Evolutionary conservation across 192 early-diverging fungal genomes (phyloP).

Genomic region (Piromyces finnis): DNA sequence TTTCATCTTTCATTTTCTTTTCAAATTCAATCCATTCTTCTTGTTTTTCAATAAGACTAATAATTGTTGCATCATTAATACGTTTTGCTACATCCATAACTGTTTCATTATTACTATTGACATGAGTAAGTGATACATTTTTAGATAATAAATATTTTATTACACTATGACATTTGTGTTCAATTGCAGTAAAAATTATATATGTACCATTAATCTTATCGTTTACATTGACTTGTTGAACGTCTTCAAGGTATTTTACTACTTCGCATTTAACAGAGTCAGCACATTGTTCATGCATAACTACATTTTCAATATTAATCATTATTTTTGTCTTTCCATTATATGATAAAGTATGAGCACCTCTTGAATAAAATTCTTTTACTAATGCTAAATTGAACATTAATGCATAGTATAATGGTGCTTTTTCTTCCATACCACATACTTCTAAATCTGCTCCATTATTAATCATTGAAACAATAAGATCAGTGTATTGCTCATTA

Average conservation of each 20-base stretch:
- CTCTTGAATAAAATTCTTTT: background rate
- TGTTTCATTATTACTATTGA: background rate
- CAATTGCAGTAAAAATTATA: background rate
- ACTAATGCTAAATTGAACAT: background rate
- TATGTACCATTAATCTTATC: background rate
- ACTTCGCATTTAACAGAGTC: background rate
- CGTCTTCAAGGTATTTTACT: background rate
- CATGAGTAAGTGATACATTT: background rate
- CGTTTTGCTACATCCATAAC: background rate
- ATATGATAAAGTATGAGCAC: background rate
- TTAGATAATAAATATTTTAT: background rate
- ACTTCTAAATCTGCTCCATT: background rate
- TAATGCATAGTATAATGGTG: background rate
- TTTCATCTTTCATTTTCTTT: no score
- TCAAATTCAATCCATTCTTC: background rate
- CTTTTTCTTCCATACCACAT: background rate
- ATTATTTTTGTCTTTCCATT: background rate
- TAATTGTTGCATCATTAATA: background rate
- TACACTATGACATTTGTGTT: background rate
- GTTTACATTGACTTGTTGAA: background rate
- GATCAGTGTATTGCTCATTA: background rate
- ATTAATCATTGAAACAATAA: background rate
- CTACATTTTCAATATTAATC: background rate
- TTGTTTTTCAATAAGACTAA: background rate
- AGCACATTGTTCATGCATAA: background rate